Evolutionary conservation across 2,329 filamentous ascomycete genomes (phyloP), one percentile per base, ranked within the genome.

Genomic region (Venturia asperata): DNA sequence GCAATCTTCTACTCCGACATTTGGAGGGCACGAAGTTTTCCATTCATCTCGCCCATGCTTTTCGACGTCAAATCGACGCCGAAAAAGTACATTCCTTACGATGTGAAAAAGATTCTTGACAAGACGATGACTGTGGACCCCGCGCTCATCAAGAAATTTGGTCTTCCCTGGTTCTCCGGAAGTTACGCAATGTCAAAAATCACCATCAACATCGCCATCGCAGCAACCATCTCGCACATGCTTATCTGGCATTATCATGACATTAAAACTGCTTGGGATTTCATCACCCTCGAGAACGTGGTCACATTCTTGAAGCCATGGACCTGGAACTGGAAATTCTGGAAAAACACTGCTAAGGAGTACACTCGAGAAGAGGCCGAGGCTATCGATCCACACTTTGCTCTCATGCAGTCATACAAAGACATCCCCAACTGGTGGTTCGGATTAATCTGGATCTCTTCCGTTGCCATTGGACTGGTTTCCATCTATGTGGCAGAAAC

Each of bases 381-480:
- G 9, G 66, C 66, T 5, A 64, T 72, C 15, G 72, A 74, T 56
- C 72, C 72, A 24, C 73, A 75, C 63, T 74, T 73, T 66, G 70
- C 71, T 60, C 70, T 74, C 10, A 74, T 74, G 69, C 71, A 71
- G 43, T 58, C 63, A n/a, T 75, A 75, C 64, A 67, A 69, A 37
- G 71, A 74, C n/a, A 67, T 67, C 15, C 73, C 73, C 1, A 24
- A 68, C 10, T 74, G 72, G 72, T 75, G 73, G 73, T 74, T 69
- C 65, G 70, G 64, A 5, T 61, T 65, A n/a, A 67, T 73, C 5
- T 63, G 73, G 13, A 42, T 68, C 34, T 34, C 67, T 15, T 67
- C 68, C 6, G 69, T 69, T 42, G 65, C 68, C 52, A 64, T 72
- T 17, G 73, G 71, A 0, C 27, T 74, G 11, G 67, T 65, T 11